Percentiles rank a stretch among this genome's conserved stretches.
These are phyloP conservation scores for Trichoderma koningii DNA, from an alignment of 2,329 filamentous ascomycete genomes.

Conservation along the genomic window DNA sequence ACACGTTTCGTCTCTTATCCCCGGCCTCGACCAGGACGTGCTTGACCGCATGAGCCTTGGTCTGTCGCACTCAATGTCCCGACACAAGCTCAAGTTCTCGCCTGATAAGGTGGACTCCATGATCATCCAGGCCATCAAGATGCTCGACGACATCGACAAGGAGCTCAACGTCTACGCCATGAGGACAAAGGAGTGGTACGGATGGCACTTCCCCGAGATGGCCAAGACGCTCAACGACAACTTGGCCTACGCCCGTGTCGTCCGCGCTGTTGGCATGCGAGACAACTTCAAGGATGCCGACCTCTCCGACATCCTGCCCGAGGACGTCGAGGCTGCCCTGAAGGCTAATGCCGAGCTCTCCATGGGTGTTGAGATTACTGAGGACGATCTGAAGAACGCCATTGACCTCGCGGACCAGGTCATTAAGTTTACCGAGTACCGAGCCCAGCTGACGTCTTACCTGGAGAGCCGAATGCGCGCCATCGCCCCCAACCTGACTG, in stretches of 20 bases:
- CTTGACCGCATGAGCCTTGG: constrained; percentile 93
- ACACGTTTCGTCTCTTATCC: constrained; percentile 86
- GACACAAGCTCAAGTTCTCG: constrained; percentile 98
- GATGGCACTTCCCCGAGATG: constrained; percentile 99
- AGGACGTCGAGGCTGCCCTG: constrained; percentile 88
- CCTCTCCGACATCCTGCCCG: constrained; percentile 86
- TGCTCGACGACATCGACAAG: constrained; percentile 96
- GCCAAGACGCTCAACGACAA: constrained; percentile 98
- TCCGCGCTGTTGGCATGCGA: constrained; percentile 86
- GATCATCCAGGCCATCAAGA: constrained; percentile 95
- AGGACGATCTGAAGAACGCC: constrained; percentile 92
- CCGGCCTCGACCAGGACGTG: constrained; percentile 80
- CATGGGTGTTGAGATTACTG: constrained; percentile 97
- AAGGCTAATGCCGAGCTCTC: constrained; percentile 95
- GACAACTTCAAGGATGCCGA: constrained; percentile 75
- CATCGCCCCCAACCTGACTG: constrained; percentile 93
- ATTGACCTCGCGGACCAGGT: constrained; percentile 90
- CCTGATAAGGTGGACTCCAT: constrained; percentile 99
- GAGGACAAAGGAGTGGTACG: constrained; percentile 99
- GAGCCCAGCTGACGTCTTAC: constrained; percentile 83
- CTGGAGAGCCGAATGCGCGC: constrained; percentile 92
- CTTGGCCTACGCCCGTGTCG: constrained; percentile 85
- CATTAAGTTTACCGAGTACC: constrained; percentile 87
- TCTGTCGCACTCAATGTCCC: constrained; percentile 93
- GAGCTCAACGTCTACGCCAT: constrained; percentile 98